phyloP scores from a whole-genome alignment of 2,329 filamentous ascomycete species.

The Fusarium circinatum region DNA sequence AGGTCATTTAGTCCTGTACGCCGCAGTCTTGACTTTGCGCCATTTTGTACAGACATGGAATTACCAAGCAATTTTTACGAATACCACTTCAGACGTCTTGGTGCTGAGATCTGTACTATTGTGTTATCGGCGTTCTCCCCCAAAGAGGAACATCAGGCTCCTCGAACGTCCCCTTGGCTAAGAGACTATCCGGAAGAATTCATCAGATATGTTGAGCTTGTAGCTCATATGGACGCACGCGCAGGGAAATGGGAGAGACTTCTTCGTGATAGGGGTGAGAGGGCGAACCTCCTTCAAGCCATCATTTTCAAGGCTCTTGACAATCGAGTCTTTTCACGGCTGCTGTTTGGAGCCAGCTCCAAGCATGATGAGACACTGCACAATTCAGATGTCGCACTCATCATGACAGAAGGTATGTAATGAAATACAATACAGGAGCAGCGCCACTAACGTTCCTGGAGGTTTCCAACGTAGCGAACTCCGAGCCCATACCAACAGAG shows the following conservation, averaged over 20 bases:
- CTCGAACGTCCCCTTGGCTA: conserved; percentile 39
- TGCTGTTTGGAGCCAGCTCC: conserved; percentile 47
- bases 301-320: conserved; percentile 46
- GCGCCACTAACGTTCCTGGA: conserved; percentile 23
- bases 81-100: conserved; percentile 32
- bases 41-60: conserved; percentile 23
- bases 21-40: conserved; percentile 28
- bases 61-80: conserved; percentile 40
- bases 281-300: conserved; percentile 42
- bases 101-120: conserved; percentile 38
- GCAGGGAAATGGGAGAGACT: conserved; percentile 45
- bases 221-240: conserved; percentile 45
- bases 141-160: background rate
- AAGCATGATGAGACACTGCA: conserved; percentile 39
- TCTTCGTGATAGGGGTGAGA: conserved; percentile 36
- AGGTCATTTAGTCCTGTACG: conserved; percentile 26
- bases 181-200: conserved; percentile 37
- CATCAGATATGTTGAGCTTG: conserved; percentile 36
- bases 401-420: conserved; percentile 44
- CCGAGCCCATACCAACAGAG: conserved; percentile 40
- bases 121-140: conserved; percentile 37
- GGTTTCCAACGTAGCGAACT: conserved; percentile 46
- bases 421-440: background rate
- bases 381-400: conserved; percentile 38
- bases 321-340: conserved; percentile 40